These are phyloP conservation scores for Rhizophora apiculata DNA, from an alignment of 345 rosid species.

Conservation along the genomic window DNA sequence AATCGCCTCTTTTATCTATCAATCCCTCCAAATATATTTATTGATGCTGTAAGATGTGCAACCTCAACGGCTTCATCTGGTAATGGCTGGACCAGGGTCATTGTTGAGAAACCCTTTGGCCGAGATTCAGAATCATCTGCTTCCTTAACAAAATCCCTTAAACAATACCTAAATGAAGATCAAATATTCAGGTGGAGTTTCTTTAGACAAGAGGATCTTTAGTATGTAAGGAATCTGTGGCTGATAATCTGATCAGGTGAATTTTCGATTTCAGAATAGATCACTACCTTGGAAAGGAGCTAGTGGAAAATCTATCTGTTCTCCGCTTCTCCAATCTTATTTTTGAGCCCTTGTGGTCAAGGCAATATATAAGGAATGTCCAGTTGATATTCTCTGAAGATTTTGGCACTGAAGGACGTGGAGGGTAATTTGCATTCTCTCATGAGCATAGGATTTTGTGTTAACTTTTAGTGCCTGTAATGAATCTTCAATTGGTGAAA, in stretches of 20 bases:
- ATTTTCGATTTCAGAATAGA: slow-evolving; percentile 63
- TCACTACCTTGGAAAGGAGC: slow-evolving; percentile 97
- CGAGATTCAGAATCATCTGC: slow-evolving; percentile 97
- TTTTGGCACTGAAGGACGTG: slow-evolving; percentile 99
- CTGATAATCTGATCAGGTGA: slow-evolving; percentile 17
- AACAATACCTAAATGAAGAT: slow-evolving; percentile 81
- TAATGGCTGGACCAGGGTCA: slow-evolving; percentile 96
- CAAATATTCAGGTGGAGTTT: slow-evolving; percentile 80
- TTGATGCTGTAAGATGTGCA: slow-evolving; percentile 90
- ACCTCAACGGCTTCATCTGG: slow-evolving; percentile 85
- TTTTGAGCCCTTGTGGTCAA: slow-evolving; percentile 94
- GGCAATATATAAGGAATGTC: slow-evolving; percentile 89
- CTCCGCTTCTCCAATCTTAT: slow-evolving; percentile 98
- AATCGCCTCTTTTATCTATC: slow-evolving; percentile 94
- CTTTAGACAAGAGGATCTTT: slow-evolving; percentile 1
- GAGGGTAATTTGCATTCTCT: slow-evolving; percentile 61
- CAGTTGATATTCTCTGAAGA: slow-evolving; percentile 96
- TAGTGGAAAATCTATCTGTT: slow-evolving; percentile 92
- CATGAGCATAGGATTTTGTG: neutral
- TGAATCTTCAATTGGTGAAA: slow-evolving; percentile 7
- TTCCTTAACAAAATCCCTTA: slow-evolving; percentile 78
- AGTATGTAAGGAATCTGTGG: neutral
- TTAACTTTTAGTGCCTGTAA: neutral
- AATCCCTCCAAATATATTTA: slow-evolving; percentile 91
- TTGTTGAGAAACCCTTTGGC: slow-evolving; percentile 99